Evolutionary conservation across 2,329 filamentous ascomycete genomes (phyloP), one percentile per base, ranked within the genome.

Genomic region (Emericellopsis cladophorae): DNA sequence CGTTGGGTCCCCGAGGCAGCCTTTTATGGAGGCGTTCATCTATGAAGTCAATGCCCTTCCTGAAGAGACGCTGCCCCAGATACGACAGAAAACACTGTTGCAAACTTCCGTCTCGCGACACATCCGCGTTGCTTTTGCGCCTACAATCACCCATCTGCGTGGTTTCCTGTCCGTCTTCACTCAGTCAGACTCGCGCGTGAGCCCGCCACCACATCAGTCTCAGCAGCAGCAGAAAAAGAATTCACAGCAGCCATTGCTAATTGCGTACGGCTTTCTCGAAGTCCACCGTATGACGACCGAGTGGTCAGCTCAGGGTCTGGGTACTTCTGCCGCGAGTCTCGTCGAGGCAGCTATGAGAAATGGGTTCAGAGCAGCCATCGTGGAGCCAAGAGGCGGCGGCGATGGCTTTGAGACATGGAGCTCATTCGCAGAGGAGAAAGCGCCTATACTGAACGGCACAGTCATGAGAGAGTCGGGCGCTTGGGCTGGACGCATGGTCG

Each of bases 141-240:
- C 85, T 0, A 86, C 82, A 3, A 71, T 92, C 41, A 78, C 83
- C 18, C 79, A 84, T 56, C 72, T 95, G 7, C 80, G 86, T 41
- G 85, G 85, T 31, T 85, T 81, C 51, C 68, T 95, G 15, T 68
- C 81, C 34, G 68, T 75, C 40, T 71, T 76, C 44, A 61, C 61
- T 15, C 46, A 57, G 3, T 47, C 49, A 1, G 54, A 62, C 42
- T 62, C 64, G 8, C 56, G 49, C 14, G 50, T 65, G 0, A 45
- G 58, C 0, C 43, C 61, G 3, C 68, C 68, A 2, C 64, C 65
- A 11, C 45, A 46, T 14, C 33, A 46, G 39, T 29, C 12, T 15
- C 26, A 14, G n/a, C 34, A n/a, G 22, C 16, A 45, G 42, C 31
- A 23, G 11, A n/a, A 36, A 1, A 21, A 5, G 18, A 29, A 29